These are phyloP conservation scores for Scleroderma bovista DNA, from an alignment of 768 basidiomycete genomes.

Conservation along the genomic window DNA sequence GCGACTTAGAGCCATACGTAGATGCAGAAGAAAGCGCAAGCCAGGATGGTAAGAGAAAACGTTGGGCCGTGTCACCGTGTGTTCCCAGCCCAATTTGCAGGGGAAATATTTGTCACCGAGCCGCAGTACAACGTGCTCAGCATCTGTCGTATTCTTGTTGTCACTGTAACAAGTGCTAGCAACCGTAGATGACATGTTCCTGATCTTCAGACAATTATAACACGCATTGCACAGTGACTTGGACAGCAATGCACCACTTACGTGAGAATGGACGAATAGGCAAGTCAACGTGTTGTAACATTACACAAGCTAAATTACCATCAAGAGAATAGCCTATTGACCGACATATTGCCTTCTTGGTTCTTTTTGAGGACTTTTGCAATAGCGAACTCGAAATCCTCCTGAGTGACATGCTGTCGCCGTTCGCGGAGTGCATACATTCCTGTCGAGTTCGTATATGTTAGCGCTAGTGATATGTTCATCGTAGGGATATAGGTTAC, in stretches of 20 bases:
- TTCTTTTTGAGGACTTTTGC: constrained; percentile 98
- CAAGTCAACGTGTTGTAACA: not conserved
- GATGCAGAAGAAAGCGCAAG: not conserved
- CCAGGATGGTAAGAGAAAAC: not conserved
- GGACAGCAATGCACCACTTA: no score
- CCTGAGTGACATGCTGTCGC: constrained; percentile 95
- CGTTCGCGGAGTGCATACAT: constrained; percentile 98
- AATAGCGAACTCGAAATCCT: constrained; percentile 98
- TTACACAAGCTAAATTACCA: constrained; percentile 1
- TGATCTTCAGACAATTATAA: no score
- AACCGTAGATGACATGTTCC: no score
- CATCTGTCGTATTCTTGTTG: no score
- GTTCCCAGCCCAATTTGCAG: not conserved
- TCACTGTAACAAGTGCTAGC: not conserved
- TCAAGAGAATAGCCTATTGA: constrained; percentile 91
- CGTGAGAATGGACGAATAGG: not conserved
- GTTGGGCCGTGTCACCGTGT: not conserved
- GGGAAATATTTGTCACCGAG: not conserved
- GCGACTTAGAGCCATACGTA: no score
- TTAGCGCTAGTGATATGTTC: not conserved
- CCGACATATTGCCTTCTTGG: constrained; percentile 89
- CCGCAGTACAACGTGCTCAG: not conserved
- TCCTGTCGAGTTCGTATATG: constrained; percentile 36
- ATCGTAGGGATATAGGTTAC: constrained; percentile 33
- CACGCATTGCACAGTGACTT: no score